Percentiles rank a stretch among this genome's conserved stretches.
These are phyloP conservation scores for Oligophagozyma castellii DNA, from an alignment of 1,139 yeast genomes.

Conservation along the genomic window DNA sequence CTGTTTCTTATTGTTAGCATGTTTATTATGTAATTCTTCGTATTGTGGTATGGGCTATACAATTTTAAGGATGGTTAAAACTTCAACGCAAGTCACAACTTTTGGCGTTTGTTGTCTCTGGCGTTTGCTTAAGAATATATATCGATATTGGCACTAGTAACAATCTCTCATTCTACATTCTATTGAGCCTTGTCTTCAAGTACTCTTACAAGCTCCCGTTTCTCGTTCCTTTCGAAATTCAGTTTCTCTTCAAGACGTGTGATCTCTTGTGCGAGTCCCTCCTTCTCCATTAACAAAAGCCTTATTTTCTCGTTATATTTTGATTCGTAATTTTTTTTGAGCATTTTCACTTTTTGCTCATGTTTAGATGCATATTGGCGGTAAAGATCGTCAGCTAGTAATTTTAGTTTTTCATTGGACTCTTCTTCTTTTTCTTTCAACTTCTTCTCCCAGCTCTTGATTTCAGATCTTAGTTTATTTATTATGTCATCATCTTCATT, in stretches of 20 bases:
- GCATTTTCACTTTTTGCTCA: constrained; percentile 43
- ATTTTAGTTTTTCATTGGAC: constrained; percentile 38
- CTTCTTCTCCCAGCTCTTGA: constrained; percentile 18
- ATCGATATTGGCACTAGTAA: neutral
- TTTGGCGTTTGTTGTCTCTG: too few relatives aligned
- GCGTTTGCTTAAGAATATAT: too few relatives aligned
- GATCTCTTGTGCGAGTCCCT: constrained; percentile 32
- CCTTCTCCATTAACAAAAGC: constrained; percentile 30
- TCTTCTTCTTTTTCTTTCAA: constrained; percentile 27
- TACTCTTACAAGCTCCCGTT: constrained; percentile 38
- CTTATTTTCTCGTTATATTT: constrained; percentile 34
- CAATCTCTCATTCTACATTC: too few relatives aligned
- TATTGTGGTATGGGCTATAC: too few relatives aligned
- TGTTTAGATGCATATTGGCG: constrained; percentile 59
- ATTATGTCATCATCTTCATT: constrained; percentile 5
- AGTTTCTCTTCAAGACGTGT: constrained; percentile 33
- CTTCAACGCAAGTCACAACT: too few relatives aligned
- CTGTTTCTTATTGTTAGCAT: too few relatives aligned
- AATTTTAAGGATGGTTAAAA: too few relatives aligned
- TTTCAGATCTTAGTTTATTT: constrained; percentile 13
- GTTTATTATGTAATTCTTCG: too few relatives aligned
- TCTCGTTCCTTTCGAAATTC: constrained; percentile 38
- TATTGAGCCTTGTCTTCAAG: constrained; percentile 33
- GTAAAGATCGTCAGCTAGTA: constrained; percentile 52
- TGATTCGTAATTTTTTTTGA: constrained; percentile 39